phyloP scores from a whole-genome alignment of 164 flowering plant species.

The Sedum album region DNA sequence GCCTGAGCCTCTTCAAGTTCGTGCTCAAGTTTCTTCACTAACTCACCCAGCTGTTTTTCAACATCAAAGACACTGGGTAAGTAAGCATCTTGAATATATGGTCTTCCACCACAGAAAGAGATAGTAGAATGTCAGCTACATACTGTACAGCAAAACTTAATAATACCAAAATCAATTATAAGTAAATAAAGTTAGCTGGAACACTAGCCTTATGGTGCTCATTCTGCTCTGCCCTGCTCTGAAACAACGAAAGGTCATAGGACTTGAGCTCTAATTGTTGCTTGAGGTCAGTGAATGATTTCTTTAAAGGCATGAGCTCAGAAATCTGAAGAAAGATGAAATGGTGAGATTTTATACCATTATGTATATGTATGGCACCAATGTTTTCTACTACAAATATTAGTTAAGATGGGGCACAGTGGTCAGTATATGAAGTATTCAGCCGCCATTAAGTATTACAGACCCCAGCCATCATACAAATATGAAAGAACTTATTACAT shows the following conservation, averaged over 20 bases:
- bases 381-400: background rate
- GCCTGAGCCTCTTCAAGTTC: slow-evolving; percentile 73
- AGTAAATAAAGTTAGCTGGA: background rate
- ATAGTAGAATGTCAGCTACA: background rate
- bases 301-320: slow-evolving; percentile 66
- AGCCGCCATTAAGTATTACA: background rate
- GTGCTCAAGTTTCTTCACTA: slow-evolving; percentile 62
- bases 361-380: background rate
- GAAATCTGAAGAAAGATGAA: slow-evolving; percentile 48
- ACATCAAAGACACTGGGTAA: background rate
- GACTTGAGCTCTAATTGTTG: slow-evolving; percentile 73
- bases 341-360: background rate
- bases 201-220: slow-evolving; percentile 85
- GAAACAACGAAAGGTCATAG: slow-evolving; percentile 73
- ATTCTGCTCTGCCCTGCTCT: slow-evolving; percentile 85
- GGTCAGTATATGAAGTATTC: background rate
- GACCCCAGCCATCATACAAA: background rate
- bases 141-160: background rate
- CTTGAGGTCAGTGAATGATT: slow-evolving; percentile 63
- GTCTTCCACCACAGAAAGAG: background rate
- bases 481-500: too few relatives aligned
- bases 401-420: background rate
- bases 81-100: background rate
- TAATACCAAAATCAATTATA: too few relatives aligned
- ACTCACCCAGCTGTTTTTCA: slow-evolving; percentile 57